phyloP scores from a whole-genome alignment of 345 rosid species.

The Erodium maritimum region DNA sequence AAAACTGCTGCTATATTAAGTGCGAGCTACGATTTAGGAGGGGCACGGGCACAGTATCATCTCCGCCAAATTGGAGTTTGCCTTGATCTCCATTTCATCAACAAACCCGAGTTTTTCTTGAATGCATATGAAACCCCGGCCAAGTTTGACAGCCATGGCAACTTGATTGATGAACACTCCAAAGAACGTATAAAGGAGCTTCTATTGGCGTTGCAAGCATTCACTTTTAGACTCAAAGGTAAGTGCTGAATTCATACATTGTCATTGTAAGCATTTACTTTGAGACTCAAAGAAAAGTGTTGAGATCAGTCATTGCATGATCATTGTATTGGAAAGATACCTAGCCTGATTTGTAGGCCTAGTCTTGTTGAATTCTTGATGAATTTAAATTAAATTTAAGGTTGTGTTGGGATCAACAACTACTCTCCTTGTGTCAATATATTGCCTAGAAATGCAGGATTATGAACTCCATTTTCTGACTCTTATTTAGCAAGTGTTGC shows the following conservation, averaged over 20 bases:
- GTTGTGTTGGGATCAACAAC: too few relatives aligned
- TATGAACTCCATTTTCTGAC: too few relatives aligned
- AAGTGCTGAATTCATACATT: conserved; percentile 13
- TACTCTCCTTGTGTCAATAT: too few relatives aligned
- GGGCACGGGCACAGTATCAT: conserved; percentile 59
- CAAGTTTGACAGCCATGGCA: conserved; percentile 62
- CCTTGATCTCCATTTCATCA: conserved; percentile 81
- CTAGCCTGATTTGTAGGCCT: background rate
- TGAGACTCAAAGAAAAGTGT: conserved; percentile 38
- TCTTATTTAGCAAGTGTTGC: too few relatives aligned
- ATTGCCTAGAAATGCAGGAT: too few relatives aligned
- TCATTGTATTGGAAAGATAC: too few relatives aligned
- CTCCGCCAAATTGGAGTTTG: conserved; percentile 75
- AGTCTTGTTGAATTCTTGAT: too few relatives aligned
- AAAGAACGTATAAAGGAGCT: conserved; percentile 40
- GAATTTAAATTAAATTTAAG: too few relatives aligned
- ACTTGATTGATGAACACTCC: conserved; percentile 40
- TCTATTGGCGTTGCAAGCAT: conserved; percentile 44
- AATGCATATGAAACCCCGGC: conserved; percentile 65
- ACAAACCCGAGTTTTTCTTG: conserved; percentile 67
- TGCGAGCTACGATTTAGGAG: conserved; percentile 48
- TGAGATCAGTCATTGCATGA: background rate
- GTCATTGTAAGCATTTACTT: conserved; percentile 44
- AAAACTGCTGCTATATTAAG: conserved; percentile 81
- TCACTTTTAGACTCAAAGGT: conserved; percentile 43